Conservation (phyloP, 768 basidiomycete species). For the Pleurotus cornucopiae region DNA sequence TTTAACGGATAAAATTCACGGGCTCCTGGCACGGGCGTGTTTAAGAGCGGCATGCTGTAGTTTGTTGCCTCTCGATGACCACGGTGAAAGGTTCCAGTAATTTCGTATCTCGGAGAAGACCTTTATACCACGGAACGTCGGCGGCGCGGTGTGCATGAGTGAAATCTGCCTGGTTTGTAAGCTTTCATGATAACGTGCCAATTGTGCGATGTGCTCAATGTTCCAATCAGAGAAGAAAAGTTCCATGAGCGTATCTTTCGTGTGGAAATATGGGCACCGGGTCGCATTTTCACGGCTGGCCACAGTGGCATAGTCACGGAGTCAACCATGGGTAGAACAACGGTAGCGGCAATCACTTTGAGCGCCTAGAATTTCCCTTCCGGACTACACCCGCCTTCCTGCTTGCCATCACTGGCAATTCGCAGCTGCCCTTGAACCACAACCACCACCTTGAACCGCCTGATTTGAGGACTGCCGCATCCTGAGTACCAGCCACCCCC, state of each 20-base stretch:
- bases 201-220: not conserved
- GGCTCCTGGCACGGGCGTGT: slow-evolving; percentile 44
- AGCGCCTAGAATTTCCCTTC: slow-evolving; percentile 3
- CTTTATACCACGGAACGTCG: not conserved
- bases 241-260: no score
- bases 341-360: not conserved
- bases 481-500: not conserved
- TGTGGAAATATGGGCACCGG: no score
- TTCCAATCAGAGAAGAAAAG: no score
- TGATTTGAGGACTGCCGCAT: no score
- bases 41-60: slow-evolving; percentile 23
- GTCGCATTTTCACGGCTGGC: not conserved
- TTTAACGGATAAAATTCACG: slow-evolving; percentile 59
- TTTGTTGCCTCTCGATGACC: not conserved
- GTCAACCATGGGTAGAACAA: not conserved
- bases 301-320: not conserved
- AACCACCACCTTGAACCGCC: not conserved
- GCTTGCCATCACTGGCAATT: not conserved
- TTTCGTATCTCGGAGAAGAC: not conserved
- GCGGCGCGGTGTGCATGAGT: not conserved
- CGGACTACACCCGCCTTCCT: not conserved
- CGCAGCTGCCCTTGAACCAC: not conserved
- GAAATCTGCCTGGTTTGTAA: not conserved
- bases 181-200: not conserved
- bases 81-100: not conserved